phyloP scores from a whole-genome alignment of 2,329 filamentous ascomycete species.

The Fusarium sp. region DNA sequence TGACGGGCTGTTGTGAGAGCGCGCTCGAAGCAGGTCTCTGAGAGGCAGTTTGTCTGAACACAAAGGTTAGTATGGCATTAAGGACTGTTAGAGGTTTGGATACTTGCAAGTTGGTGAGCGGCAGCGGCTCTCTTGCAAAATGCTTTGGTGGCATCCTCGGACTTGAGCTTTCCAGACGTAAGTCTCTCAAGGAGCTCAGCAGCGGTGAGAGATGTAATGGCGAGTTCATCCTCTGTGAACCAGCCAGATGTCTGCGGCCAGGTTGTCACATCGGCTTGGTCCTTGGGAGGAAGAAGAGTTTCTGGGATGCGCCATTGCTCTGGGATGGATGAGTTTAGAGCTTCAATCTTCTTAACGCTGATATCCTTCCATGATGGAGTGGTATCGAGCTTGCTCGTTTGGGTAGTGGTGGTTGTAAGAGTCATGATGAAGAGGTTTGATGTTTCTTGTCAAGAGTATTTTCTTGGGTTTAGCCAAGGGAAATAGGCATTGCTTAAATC shows the following conservation, averaged over 20 bases:
- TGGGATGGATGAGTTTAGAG: slow-evolving; percentile 64
- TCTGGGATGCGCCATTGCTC: slow-evolving; percentile 70
- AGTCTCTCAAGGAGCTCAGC: slow-evolving; percentile 55
- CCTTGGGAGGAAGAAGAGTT: slow-evolving; percentile 66
- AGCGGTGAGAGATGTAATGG: slow-evolving; percentile 63
- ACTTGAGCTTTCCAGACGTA: slow-evolving; percentile 54
- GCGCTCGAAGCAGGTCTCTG: slow-evolving; percentile 69
- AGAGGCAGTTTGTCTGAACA: slow-evolving; percentile 63
- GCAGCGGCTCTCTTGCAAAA: slow-evolving; percentile 70
- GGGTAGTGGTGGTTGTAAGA: slow-evolving; percentile 19
- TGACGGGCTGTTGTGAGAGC: slow-evolving; percentile 64
- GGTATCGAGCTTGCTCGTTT: slow-evolving; percentile 23
- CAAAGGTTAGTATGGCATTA: background rate
- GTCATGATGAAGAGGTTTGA: slow-evolving; percentile 12
- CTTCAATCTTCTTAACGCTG: slow-evolving; percentile 34
- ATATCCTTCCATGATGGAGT: slow-evolving; percentile 38
- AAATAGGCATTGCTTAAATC: slow-evolving; percentile 24
- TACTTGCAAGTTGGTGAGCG: slow-evolving; percentile 65
- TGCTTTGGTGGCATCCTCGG: slow-evolving; percentile 61
- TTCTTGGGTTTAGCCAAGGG: slow-evolving; percentile 14
- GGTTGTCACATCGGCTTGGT: slow-evolving; percentile 65
- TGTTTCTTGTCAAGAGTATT: slow-evolving; percentile 1
- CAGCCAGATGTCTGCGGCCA: slow-evolving; percentile 72
- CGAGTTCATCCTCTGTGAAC: slow-evolving; percentile 66
- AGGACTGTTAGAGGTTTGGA: accelerated